Evolutionary conservation across 2,329 filamentous ascomycete species (phyloP).

Genomic region (Torrubiella hemipterigena): DNA sequence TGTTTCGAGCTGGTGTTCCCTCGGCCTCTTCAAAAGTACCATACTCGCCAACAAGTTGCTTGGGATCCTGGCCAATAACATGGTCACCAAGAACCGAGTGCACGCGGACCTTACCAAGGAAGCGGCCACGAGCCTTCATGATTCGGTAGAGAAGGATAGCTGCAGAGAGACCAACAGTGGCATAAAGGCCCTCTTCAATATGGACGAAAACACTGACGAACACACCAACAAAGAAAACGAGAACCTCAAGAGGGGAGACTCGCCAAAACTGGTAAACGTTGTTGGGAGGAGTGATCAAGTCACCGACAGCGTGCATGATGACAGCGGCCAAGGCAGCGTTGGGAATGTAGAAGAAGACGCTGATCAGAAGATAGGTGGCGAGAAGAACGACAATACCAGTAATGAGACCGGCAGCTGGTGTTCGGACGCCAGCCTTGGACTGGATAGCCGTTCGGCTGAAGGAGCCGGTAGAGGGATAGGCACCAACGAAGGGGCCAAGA

Average conservation of each 20-base stretch:
- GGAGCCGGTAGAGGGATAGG: conserved; percentile 84
- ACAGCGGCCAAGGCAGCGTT: conserved; percentile 70
- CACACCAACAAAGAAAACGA: conserved; percentile 80
- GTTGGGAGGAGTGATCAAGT: conserved; percentile 78
- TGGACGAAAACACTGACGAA: conserved; percentile 68
- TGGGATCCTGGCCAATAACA: conserved; percentile 44
- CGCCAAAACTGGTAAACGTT: conserved; percentile 82
- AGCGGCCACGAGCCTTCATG: conserved; percentile 65
- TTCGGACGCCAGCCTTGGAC: conserved; percentile 89
- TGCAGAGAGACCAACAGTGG: conserved; percentile 58
- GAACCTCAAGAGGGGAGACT: conserved; percentile 67
- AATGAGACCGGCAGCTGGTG: conserved; percentile 80
- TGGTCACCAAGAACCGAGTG: conserved; percentile 73
- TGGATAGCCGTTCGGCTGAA: conserved; percentile 96
- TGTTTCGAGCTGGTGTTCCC: conserved; percentile 21
- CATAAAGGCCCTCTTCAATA: conserved; percentile 82
- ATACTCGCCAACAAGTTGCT: conserved; percentile 33
- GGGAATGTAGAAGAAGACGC: conserved; percentile 90
- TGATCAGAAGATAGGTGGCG: conserved; percentile 78
- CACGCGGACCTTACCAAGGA: conserved; percentile 69
- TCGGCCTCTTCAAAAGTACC: conserved; percentile 31
- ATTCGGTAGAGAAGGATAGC: conserved; percentile 66
- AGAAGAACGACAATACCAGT: conserved; percentile 77
- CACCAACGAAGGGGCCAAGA: conserved; percentile 82
- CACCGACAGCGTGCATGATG: conserved; percentile 91